Evolutionary conservation across 2,329 filamentous ascomycete species (phyloP).

Genomic region (Ophiostoma quercus): DNA sequence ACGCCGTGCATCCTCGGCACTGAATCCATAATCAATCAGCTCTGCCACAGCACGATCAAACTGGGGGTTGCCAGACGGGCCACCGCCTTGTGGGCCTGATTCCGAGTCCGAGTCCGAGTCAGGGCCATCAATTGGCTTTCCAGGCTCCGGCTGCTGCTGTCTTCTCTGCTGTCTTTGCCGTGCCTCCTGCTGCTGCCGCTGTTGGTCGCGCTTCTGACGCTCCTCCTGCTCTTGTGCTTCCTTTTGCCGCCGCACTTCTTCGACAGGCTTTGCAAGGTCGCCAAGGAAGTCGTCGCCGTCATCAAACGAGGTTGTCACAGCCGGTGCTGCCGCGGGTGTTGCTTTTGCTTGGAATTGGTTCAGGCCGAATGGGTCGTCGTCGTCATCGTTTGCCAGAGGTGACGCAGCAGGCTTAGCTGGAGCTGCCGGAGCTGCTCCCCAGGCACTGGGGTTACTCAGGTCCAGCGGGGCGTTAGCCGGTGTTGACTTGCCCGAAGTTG

Average conservation of each 20-base stretch:
- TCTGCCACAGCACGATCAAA: constrained; percentile 80
- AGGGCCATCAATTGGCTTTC: constrained; percentile 51
- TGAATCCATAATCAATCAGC: constrained; percentile 91
- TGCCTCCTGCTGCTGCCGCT: constrained; percentile 31
- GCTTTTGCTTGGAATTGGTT: constrained; percentile 52
- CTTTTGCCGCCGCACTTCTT: constrained; percentile 53
- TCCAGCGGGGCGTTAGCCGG: constrained; percentile 44
- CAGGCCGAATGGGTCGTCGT: constrained; percentile 86
- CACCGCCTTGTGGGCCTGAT: constrained; percentile 23
- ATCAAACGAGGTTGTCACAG: constrained; percentile 31
- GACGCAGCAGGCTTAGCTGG: constrained; percentile 29
- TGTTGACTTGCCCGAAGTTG: constrained; percentile 43
- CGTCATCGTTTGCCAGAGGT: constrained; percentile 60
- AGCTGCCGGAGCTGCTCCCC: constrained; percentile 34
- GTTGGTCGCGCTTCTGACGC: constrained; percentile 28
- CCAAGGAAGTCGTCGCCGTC: constrained; percentile 63
- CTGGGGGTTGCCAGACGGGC: constrained; percentile 47
- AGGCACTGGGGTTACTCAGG: constrained; percentile 51
- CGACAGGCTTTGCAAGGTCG: constrained; percentile 59
- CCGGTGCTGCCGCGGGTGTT: constrained; percentile 26
- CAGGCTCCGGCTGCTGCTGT: constrained; percentile 44
- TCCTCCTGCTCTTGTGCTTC: constrained; percentile 32
- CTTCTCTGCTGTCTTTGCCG: constrained; percentile 21
- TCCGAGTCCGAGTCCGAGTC: constrained; percentile 47
- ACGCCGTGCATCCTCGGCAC: constrained; percentile 71